phyloP scores from a whole-genome alignment of 192 early-diverging fungal genomes.

The Coemansia sp. region DNA sequence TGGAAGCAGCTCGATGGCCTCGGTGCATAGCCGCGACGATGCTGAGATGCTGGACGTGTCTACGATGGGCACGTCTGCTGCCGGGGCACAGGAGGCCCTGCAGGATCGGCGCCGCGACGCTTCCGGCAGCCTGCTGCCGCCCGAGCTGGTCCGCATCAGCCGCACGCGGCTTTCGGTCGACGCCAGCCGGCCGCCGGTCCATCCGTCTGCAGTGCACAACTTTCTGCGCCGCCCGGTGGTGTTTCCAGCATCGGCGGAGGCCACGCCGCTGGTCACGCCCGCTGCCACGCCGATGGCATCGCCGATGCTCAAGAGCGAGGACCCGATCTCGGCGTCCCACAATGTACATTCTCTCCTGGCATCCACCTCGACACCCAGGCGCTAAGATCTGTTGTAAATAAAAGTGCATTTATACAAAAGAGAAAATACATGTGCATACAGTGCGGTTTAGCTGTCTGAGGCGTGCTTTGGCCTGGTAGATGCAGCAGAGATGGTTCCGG shows the following conservation, averaged over 20 bases:
- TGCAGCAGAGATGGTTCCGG: constrained; percentile 3
- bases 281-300: constrained; percentile 22
- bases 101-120: neutral
- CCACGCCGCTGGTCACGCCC: constrained; percentile 28
- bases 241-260: constrained; percentile 44
- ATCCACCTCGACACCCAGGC: neutral
- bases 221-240: constrained; percentile 40
- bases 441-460: too few species aligned
- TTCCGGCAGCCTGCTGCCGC: neutral
- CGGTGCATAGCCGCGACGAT: constrained; percentile 14
- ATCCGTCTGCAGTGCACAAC: constrained; percentile 22
- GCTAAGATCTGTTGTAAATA: neutral
- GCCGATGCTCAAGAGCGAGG: constrained; percentile 28
- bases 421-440: neutral
- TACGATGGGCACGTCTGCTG: neutral
- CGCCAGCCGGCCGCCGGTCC: constrained; percentile 21
- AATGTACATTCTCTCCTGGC: neutral
- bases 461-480: neutral
- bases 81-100: neutral
- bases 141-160: constrained; percentile 8
- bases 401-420: neutral
- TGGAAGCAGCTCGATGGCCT: constrained; percentile 7
- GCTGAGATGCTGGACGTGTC: neutral
- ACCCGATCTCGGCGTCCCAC: neutral
- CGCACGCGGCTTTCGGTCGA: constrained; percentile 21